Base-by-base conservation (phyloP, 139 green algal species). In the Mesostigma viride region DNA sequence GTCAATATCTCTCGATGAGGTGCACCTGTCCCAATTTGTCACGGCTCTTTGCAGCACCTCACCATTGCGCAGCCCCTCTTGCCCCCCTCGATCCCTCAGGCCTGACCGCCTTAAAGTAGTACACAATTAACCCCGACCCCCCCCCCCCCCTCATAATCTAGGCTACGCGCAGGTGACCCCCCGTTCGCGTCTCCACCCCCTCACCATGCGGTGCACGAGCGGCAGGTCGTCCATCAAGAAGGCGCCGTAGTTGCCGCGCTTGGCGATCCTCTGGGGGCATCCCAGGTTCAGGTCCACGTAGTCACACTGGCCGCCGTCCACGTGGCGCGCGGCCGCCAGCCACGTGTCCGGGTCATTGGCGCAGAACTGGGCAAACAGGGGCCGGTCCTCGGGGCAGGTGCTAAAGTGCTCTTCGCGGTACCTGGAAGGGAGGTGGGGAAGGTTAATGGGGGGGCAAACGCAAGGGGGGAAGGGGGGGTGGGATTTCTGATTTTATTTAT, bases 361-460 rank as follows among this genome's bases (percentile, higher is more conserved):
- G 75, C 93, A 99, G 69, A 99, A 99, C 84, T 99, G 93, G 30
- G 87, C 87, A 31, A 97, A 85, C 58, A 99, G 73, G 0, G 93
- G 93, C 14, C 76, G 63, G 81, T 96, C 90, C 45, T 70, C 69
- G 26, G 56, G 1, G 53, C 79, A 86, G 14, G 90, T 96, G 27
- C 80, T 91, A 69, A 96, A 95, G 65, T 88, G 76, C 73, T 96
- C 90, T 20, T 61, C 31, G 30, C 91, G 76, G 78, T 97, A 99
- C 28, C 83, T 82, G 22, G 33, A 14, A 14, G n/a, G n/a, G n/a
- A n/a, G 44, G 44, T 24, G 20, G 20, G 20, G 20, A 20, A 56
- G 44, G 20, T 17, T 56, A 17, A 24, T 56, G 17, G 20, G 44
- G 44, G 44, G 44, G 20, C 20, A 17, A 17, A n/a, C n/a, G n/a